Evolutionary conservation across 2,329 filamentous ascomycete species (phyloP), one percentile per base, ranked within the genome.

Genomic region (Penicillium sp.): DNA sequence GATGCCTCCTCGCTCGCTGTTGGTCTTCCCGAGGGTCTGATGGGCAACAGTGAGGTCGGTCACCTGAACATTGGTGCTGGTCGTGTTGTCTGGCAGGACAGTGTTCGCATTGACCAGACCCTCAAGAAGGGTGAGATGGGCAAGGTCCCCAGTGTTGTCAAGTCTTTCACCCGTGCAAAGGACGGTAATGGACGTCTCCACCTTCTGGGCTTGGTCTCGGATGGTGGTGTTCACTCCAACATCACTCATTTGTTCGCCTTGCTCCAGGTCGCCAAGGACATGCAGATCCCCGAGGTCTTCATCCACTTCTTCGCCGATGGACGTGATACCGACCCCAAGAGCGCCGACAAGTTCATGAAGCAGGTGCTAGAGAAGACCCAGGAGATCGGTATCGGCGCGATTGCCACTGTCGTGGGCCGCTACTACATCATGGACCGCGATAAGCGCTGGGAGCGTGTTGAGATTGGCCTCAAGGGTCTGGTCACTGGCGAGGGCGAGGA

Each of bases 351-450:
- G 48, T 96, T 96, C 78, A 87, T 99, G 86, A 82, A 96, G 78
- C 85, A 92, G 74, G 83, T 99, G 36, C 77, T 97, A 59, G 86
- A 89, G 57, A 89, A 87, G 67, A 85, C 85, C 64, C 87, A 94
- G 78, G 91, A 97, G 76, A 84, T 96, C 65, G 92, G 91, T 44
- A 78, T 88, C 62, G 94, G 93, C 65, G 84, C 97, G 77, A 85
- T 99, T 64, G 93, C 91, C 33, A 97, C 94, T 38, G 85, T 97
- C 47, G 93, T 97, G 59, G 94, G 94, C 59, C 87, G 93, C 67
- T 99, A 97, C 87, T 99, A 90, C 77, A 91, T 92, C 78, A 99
- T 99, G 94, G 94, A 99, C 82, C 92, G 94, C 67, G 94, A 99
- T 77, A 97, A 97, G 91, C 87, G 94, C 75, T 99, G 94, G 94